Base-by-base conservation (phyloP, 2,329 filamentous ascomycete species). In the Setomelanomma holmii region DNA sequence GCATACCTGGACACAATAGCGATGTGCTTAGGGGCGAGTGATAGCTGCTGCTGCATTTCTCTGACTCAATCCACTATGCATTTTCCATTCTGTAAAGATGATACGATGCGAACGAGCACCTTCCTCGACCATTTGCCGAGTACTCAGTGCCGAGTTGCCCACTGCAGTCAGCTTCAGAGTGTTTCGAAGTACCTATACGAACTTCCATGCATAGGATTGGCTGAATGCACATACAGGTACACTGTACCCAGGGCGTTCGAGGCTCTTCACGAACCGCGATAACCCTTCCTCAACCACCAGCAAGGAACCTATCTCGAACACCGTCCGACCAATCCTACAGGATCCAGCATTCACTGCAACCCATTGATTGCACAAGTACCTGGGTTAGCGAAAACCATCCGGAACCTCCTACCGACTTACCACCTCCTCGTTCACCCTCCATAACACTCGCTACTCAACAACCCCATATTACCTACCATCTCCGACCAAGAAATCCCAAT, bases 321-420 rank as follows among this genome's bases (percentile, higher is more conserved):
- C 27, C 27, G 5, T 10, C 27, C 10, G 27, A 30, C 14, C 3
- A 30, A 10, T 14, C 10, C 27, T 10, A 33, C 33, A 44, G 7
- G 22, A 30, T 35, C 11, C 11, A 23, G 40, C 23, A 57, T 45
- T 19, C 42, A 42, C 35, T 40, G 51, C 47, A 44, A 51, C 10
- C 12, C 22, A 10, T 43, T 23, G 12, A 49, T 49, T 51, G 42
- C 43, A 42, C 23, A 11, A 22, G 16, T 8, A 24, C 33, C 22
- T 12, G 38, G 23, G n/a, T 20, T 12, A 34, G 17, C n/a, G 17
- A 45, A 8, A 30, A n/a, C n/a, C n/a, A n/a, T n/a, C n/a, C n/a
- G n/a, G n/a, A 8, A 30, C 27, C 14, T 30, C 27, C 10, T 14
- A 30, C 3, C 5, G 10, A 10, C 27, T 30, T 36, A 4, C 7